A percentile compares a stretch with the other conserved stretches of the same genome.
Conservation (phyloP, 208 protist genomes). For the Leishmania arabica region DNA sequence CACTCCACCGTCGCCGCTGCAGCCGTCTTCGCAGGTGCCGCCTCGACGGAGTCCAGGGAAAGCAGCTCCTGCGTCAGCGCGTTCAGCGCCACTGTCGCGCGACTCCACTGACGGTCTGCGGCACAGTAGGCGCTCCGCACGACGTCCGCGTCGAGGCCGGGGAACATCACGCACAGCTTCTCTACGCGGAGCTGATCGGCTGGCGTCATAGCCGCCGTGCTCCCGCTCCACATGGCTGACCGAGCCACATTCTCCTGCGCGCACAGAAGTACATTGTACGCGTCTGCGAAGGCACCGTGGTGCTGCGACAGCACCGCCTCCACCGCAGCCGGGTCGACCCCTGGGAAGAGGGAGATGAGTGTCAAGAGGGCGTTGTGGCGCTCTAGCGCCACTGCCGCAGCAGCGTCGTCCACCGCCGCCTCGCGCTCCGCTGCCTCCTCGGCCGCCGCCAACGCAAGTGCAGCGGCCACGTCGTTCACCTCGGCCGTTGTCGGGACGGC, state of each 20-base stretch:
- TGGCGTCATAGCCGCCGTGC: conserved; percentile 39
- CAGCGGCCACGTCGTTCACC: conserved; percentile 30
- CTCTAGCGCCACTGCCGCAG: conserved; percentile 20
- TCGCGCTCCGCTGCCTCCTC: conserved; percentile 53
- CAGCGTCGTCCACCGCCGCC: conserved; percentile 8
- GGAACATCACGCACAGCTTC: conserved; percentile 64
- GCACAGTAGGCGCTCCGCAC: conserved; percentile 52
- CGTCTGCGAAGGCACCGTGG: conserved; percentile 48
- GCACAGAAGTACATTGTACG: conserved; percentile 68
- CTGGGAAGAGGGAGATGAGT: conserved; percentile 70
- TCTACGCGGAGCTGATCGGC: conserved; percentile 48
- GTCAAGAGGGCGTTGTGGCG: conserved; percentile 62
- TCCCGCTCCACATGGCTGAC: conserved; percentile 34
- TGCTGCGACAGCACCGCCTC: conserved; percentile 53
- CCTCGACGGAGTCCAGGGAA: conserved; percentile 14
- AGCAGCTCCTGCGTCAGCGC: conserved; percentile 51
- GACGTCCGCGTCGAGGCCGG: conserved; percentile 45
- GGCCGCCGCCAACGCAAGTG: conserved; percentile 40
- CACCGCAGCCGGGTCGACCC: conserved; percentile 41
- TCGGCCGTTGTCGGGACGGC: conserved; percentile 10
- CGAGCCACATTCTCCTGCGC: conserved; percentile 49
- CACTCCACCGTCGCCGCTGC: neutral
- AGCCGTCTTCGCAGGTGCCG: neutral
- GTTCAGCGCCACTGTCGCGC: conserved; percentile 51
- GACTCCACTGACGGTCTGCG: conserved; percentile 31